Evolutionary conservation across 2,329 filamentous ascomycete species (phyloP), one percentile per base, ranked within the genome.

Genomic region (Epichloe amarillans): DNA sequence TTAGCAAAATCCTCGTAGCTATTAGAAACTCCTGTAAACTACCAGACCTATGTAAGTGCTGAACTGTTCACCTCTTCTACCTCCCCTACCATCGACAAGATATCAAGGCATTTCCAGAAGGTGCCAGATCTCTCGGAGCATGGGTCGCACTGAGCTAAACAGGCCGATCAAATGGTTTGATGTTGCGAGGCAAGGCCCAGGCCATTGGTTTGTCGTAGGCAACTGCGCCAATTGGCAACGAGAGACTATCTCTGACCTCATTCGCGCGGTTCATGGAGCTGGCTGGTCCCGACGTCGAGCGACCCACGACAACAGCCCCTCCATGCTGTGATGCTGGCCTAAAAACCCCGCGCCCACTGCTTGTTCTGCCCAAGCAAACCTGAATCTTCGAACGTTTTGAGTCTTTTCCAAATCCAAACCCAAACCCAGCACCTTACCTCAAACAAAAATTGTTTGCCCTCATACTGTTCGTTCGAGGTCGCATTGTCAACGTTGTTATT

Each of bases 161-260:
- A 49, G 42, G 45, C 49, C 49, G 51, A 50, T 46, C 46, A 53
- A 51, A 53, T 51, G 33, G 39, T 23, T 44, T n/a, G 19, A 8
- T 41, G 35, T 35, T 45, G 36, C 26, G 14, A 38, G 17, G 40
- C 36, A 38, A 45, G 33, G 14, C 11, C 33, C 35, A 10, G 35
- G 35, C 21, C 39, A 21, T 37, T 23, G n/a, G 15, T 15, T 15
- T n/a, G 14, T 7, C 33, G 36, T 41, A 49, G 40, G 41, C 37
- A 35, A 33, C 17, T 41, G 36, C 46, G 39, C 50, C 47, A 54
- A 51, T 53, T 47, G 38, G 47, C 46, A 45, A 26, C 48, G 38
- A 50, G 35, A 30, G 50, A 54, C 30, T 21, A 11, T 49, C 19
- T n/a, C 19, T 46, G 36, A 15, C 11, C 46, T 46, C 46, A 41